Base-by-base conservation (phyloP, 306 rosid species). In the Fragaria ananassa region DNA sequence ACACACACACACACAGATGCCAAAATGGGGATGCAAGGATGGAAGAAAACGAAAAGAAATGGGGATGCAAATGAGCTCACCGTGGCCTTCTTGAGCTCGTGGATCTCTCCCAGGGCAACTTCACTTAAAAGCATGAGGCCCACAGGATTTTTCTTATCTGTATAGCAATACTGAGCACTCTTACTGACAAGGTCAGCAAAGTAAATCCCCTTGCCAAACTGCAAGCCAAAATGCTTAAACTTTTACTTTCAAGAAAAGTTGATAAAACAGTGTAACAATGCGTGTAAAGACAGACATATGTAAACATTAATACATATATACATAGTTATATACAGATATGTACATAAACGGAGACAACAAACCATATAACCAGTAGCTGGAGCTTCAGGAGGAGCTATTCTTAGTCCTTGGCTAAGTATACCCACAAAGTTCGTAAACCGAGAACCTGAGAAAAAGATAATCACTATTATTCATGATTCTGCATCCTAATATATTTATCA, bases 311-410 rank as follows among this genome's bases (percentile, higher is more conserved):
- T 62, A 62, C 17, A 73, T 37, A 5, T 18, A 76, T 37, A 72
- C 10, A 46, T 21, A 35, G 14, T 12, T 13, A 66, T 57, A 41
- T 65, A 72, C 10, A 54, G 2, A n/a, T 34, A 47, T 23, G 72
- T 35, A 65, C 19, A 51, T 42, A 64, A 47, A 69, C 21, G 63
- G n/a, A 81, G 58, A 77, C 44, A 66, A 66, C 34, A 68, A 37
- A 95, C 98, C 98, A 95, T 95, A 56, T 95, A 95, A 77, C 98
- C 98, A 74, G 98, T 95, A 10, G 97, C 92, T 27, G 98, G 98
- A 53, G 99, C 97, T 89, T 95, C 97, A 34, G 99, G 99, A 72
- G 98, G 99, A 67, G 99, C 99, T 69, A 92, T 95, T 89, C 99
- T 88, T 61, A 95, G 88, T 78, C 99, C 99, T 87, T 95, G 97